Evolutionary conservation across 129 eudicot species (phyloP).

Genomic region (Lonicera japonica): DNA sequence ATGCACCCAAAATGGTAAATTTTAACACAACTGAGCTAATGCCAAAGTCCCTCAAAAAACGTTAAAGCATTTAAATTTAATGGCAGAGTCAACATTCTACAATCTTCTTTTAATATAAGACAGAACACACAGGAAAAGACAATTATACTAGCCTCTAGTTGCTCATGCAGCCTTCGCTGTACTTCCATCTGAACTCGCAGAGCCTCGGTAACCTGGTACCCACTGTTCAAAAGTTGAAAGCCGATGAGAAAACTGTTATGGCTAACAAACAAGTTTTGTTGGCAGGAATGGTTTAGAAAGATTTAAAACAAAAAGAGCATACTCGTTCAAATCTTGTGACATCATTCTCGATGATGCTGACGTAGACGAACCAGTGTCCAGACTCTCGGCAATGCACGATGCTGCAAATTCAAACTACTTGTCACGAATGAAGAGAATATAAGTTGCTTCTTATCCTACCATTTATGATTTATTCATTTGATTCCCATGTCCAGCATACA

Average conservation of each 20-base stretch:
- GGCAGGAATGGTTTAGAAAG: constrained; percentile 4
- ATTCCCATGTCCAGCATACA: not conserved
- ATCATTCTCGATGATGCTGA: constrained; percentile 70
- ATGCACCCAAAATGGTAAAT: no score
- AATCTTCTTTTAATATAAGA: no score
- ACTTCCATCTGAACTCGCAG: constrained; percentile 88
- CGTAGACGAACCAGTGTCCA: constrained; percentile 73
- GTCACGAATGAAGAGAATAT: no score
- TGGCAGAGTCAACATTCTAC: no score
- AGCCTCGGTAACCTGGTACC: constrained; percentile 91
- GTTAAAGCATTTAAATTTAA: no score
- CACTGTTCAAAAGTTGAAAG: constrained; percentile 35
- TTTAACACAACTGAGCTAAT: no score
- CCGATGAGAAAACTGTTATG: constrained; percentile 1
- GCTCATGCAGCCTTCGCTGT: constrained; percentile 79
- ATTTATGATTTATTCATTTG: not conserved
- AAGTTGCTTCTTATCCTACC: no score
- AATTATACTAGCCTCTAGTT: constrained; percentile 53
- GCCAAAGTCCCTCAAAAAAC: no score
- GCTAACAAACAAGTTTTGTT: not conserved
- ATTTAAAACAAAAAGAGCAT: constrained; percentile 3
- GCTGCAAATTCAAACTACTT: constrained; percentile 33
- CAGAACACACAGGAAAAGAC: no score
- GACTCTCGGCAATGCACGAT: constrained; percentile 78
- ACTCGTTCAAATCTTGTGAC: constrained; percentile 83